Evolutionary conservation across 1,139 yeast species (phyloP), one percentile per base, ranked within the genome.

Genomic region (Protomyces gravidus): DNA sequence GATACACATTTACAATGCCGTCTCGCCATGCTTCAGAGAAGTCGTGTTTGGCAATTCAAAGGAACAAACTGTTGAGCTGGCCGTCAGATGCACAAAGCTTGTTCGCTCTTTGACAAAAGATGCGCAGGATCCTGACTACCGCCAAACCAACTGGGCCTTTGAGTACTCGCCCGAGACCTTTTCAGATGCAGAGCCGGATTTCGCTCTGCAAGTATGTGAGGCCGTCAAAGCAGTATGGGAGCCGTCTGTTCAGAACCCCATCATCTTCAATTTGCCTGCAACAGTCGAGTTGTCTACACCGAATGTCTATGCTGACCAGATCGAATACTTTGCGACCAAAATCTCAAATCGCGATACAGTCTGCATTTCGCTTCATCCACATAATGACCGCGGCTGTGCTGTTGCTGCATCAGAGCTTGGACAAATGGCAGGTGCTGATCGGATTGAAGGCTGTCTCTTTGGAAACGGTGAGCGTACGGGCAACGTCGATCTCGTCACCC

Each of bases 381-480:
- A 92, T 76, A 92, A 92, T 68, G 97, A 92, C 73, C 83, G 97
- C 73, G 97, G 97, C 36, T 89, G 97, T 74, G 97, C 95, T 62
- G 97, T 92, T 49, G 97, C 97, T 17, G 97, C 97, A 23, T 85
- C 97, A 13, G 98, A 92, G 75, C 80, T 92, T 63, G 97, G 95
- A 62, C 80, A 87, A 64, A 73, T 92, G 74, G 98, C 96, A 2
- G 97, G 98, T 66, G 97, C 96, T 50, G 96, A 92, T 74, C 83
- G 98, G 75, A 94, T 92, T 45, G 98, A 92, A 75, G 97, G 98
- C 57, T 92, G 97, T 77, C 77, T 92, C 63, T 92, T 92, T 69
- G 97, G 97, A 67, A 92, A 90, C 72, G 97, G 98, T 71, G 98
- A 92, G 79, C 84, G 97, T 75, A 92, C 98, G 28, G 97, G 98